A percentile compares a stretch with the other conserved stretches of the same genome.
phyloP scores from a whole-genome alignment of 164 flowering plant genomes.

The Saururus chinensis region DNA sequence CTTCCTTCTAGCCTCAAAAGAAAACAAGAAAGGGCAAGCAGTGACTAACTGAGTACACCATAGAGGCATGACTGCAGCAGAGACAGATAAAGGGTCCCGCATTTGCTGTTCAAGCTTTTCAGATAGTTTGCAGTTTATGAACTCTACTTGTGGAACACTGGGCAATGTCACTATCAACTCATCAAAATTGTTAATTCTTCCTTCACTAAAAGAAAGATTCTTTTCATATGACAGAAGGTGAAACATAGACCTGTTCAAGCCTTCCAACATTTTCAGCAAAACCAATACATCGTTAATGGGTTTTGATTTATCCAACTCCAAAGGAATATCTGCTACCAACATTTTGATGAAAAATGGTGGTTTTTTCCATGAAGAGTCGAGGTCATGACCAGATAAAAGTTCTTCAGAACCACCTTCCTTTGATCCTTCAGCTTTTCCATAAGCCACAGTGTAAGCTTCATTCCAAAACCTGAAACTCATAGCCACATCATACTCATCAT shows the following conservation, averaged over 20 bases:
- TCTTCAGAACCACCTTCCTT: slow-evolving; percentile 8
- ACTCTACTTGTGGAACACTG: slow-evolving; percentile 50
- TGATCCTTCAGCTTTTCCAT: slow-evolving; percentile 25
- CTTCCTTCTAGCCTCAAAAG: slow-evolving; percentile 69
- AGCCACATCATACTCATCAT: slow-evolving; percentile 26
- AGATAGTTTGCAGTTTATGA: slow-evolving; percentile 61
- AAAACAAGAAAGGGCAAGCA: slow-evolving; percentile 70
- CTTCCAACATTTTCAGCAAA: slow-evolving; percentile 63
- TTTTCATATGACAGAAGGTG: slow-evolving; percentile 45
- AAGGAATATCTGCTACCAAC: slow-evolving; percentile 30
- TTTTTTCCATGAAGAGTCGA: slow-evolving; percentile 12
- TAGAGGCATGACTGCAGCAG: slow-evolving; percentile 59
- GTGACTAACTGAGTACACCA: slow-evolving; percentile 76
- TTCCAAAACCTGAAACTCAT: slow-evolving; percentile 43
- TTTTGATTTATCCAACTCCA: slow-evolving; percentile 43
- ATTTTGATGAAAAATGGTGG: slow-evolving; percentile 31
- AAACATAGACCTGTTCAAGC: slow-evolving; percentile 37
- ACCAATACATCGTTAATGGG: slow-evolving; percentile 46
- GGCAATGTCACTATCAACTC: slow-evolving; percentile 22
- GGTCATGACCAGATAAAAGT: slow-evolving; percentile 12
- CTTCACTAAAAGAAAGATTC: slow-evolving; percentile 46
- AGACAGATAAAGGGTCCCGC: slow-evolving; percentile 53
- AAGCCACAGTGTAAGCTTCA: slow-evolving; percentile 47
- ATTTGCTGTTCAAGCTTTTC: slow-evolving; percentile 90
- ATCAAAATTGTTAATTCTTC: slow-evolving; percentile 36